A percentile compares a stretch with the other conserved stretches of the same genome.
Conservation (phyloP, 495 filamentous ascomycete genomes). For the Penicillium flavigenum region DNA sequence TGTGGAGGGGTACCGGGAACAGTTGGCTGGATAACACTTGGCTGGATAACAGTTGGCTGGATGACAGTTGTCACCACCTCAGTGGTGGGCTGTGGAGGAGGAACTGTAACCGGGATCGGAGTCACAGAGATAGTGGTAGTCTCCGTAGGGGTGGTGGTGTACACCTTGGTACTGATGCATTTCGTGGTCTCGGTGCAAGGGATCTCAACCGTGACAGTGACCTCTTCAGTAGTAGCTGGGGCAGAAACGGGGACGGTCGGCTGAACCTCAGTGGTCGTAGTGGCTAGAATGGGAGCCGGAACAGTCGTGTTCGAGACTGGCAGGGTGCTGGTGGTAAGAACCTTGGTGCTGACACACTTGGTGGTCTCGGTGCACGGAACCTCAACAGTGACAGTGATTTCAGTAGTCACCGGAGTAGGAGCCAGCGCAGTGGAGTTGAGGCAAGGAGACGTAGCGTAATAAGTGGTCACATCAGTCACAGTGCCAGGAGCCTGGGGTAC, state of each 20-base stretch:
- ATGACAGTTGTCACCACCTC: not conserved
- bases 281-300: not conserved
- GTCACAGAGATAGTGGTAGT: not conserved
- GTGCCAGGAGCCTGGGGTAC: not conserved
- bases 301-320: not conserved
- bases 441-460: not conserved
- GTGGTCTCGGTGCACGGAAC: slow-evolving; percentile 6
- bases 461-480: slow-evolving; percentile 4
- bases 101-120: not conserved
- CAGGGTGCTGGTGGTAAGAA: slow-evolving; percentile 1
- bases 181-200: slow-evolving; percentile 4
- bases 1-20: not conserved
- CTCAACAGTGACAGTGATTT: not conserved
- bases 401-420: slow-evolving; percentile 1
- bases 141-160: slow-evolving; percentile 1
- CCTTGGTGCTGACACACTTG: slow-evolving; percentile 4
- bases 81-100: not conserved
- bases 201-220: slow-evolving; percentile 2
- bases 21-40: not conserved
- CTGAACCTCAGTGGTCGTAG: slow-evolving; percentile 1
- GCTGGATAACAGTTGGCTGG: not conserved
- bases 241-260: not conserved
- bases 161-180: slow-evolving; percentile 3
- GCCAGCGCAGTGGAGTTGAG: not conserved
- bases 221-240: not conserved